Conservation (phyloP, 345 rosid species). For the rapeseed (Brassica napus) region DNA sequence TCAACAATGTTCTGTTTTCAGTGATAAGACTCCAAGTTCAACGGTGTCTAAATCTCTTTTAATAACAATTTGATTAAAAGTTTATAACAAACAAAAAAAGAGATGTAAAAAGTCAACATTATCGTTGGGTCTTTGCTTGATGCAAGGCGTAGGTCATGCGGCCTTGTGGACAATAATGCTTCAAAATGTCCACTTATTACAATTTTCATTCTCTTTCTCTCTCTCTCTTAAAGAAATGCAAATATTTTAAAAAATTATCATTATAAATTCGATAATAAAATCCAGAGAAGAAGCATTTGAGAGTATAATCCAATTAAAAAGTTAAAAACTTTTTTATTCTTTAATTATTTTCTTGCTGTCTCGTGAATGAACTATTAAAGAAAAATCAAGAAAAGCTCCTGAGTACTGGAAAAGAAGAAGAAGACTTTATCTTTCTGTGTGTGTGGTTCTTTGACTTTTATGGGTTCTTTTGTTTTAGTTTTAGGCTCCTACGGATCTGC, state of each 20-base stretch:
- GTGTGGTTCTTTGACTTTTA: constrained; percentile 41
- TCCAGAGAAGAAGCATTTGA: constrained; percentile 30
- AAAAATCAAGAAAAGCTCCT: constrained; percentile 42
- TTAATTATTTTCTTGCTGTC: constrained; percentile 37
- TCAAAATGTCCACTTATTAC: constrained; percentile 41
- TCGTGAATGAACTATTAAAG: constrained; percentile 33
- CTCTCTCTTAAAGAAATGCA: constrained; percentile 10
- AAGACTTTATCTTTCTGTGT: constrained; percentile 35
- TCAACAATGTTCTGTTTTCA: constrained; percentile 6
- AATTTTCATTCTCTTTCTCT: constrained; percentile 7
- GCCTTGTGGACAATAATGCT: constrained; percentile 45
- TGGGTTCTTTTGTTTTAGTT: constrained; percentile 37
- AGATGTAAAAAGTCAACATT: constrained; percentile 30
- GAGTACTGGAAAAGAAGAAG: constrained; percentile 28
- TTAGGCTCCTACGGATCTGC: constrained; percentile 35
- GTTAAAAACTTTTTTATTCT: constrained; percentile 12
- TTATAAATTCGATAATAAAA: constrained; percentile 27
- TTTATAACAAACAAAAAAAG: background rate
- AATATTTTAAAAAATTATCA: background rate
- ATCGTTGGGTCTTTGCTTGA: constrained; percentile 39
- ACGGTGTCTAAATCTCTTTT: constrained; percentile 27
- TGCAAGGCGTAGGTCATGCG: constrained; percentile 46
- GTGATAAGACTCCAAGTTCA: constrained; percentile 31
- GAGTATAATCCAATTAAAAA: constrained; percentile 15
- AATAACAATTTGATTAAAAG: background rate